Evolutionary conservation across 768 basidiomycete species (phyloP).

Genomic region (Lyophyllum semitale): DNA sequence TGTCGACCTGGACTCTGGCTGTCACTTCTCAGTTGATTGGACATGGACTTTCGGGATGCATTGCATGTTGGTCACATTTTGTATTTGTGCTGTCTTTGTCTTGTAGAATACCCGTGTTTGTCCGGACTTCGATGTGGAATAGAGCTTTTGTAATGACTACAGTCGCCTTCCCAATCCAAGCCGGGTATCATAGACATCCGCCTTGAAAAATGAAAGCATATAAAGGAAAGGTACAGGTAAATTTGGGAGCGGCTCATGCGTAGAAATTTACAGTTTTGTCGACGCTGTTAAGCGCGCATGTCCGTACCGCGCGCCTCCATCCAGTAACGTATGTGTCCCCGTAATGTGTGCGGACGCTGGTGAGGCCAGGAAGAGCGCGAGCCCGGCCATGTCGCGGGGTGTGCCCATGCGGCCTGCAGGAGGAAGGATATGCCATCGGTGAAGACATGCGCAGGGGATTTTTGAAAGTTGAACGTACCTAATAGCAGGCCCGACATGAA

Average conservation of each 20-base stretch:
- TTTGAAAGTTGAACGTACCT: no score
- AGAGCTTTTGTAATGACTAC: not conserved
- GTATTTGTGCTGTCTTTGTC: not conserved
- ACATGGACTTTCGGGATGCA: not conserved
- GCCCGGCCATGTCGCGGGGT: conserved; percentile 70
- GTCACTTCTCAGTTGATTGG: not conserved
- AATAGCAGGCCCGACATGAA: conserved; percentile 62
- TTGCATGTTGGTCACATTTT: not conserved
- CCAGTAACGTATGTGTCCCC: conserved; percentile 69
- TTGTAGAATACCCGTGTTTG: no score
- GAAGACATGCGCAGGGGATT: not conserved
- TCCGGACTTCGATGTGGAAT: no score
- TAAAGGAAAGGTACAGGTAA: no score
- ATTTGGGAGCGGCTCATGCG: no score
- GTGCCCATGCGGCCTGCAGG: conserved; percentile 61
- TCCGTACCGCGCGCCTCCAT: conserved; percentile 58
- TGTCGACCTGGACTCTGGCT: not conserved
- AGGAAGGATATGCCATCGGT: not conserved
- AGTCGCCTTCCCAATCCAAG: no score
- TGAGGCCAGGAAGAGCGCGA: conserved; percentile 68
- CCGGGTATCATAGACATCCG: not conserved
- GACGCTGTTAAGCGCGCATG: conserved; percentile 27
- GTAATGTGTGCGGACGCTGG: conserved; percentile 76
- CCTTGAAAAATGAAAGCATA: no score
- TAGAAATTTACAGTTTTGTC: conserved; percentile 35